Evolutionary conservation across 768 basidiomycete genomes (phyloP).

Genomic region (Suillus discolor): DNA sequence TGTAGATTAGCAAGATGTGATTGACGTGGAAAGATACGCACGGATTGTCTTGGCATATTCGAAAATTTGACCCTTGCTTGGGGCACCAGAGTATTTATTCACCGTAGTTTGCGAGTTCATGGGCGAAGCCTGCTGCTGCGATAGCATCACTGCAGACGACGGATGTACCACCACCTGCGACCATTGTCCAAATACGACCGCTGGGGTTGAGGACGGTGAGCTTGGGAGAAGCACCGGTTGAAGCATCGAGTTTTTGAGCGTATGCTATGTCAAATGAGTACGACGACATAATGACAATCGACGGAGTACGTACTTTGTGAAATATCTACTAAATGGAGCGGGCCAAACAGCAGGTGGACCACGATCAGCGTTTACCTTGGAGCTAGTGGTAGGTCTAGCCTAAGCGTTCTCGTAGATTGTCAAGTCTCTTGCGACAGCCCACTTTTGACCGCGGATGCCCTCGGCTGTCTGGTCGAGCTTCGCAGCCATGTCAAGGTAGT

Average conservation of each 20-base stretch:
- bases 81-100: constrained; percentile 93
- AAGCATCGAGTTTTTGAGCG: constrained; percentile 96
- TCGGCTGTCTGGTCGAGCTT: constrained; percentile 99
- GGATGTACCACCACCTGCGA: constrained; percentile 91
- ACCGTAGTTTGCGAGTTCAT: constrained; percentile 99
- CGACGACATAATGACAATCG: not conserved
- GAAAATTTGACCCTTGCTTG: constrained; percentile 97
- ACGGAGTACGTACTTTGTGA: constrained; percentile 62
- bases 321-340: constrained; percentile 93
- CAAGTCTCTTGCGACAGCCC: constrained; percentile 95
- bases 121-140: constrained; percentile 91
- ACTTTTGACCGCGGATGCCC: constrained; percentile 96
- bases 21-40: constrained; percentile 39
- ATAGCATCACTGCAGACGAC: constrained; percentile 77
- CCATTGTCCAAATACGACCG: constrained; percentile 99
- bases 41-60: constrained; percentile 99
- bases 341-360: constrained; percentile 98
- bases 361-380: constrained; percentile 79
- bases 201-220: constrained; percentile 94
- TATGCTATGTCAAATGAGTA: constrained; percentile 54
- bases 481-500: constrained; percentile 99
- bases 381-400: constrained; percentile 37
- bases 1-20: constrained; percentile 11
- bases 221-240: constrained; percentile 97
- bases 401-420: constrained; percentile 64